phyloP scores from a whole-genome alignment of 179 eudicot species.

The Beta macrorhiza region DNA sequence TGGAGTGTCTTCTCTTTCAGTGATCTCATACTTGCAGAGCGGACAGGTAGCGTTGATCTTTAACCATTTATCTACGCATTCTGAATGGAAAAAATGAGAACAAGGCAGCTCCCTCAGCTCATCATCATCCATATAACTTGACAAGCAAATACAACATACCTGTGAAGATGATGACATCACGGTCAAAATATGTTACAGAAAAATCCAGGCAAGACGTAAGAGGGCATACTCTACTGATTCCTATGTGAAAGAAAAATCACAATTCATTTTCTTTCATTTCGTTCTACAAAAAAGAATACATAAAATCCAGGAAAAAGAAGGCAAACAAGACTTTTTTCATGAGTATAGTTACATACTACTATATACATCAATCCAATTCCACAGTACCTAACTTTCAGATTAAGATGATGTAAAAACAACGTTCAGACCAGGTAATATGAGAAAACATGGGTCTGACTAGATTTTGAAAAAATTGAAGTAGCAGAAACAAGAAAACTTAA shows the following conservation, averaged over 20 bases:
- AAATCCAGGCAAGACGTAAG: too few relatives aligned
- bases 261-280: too few relatives aligned
- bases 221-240: too few relatives aligned
- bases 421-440: background rate
- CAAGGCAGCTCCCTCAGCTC: slow-evolving; percentile 80
- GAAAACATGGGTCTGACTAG: background rate
- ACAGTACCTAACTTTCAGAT: background rate
- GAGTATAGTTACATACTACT: background rate
- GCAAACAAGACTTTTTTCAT: background rate
- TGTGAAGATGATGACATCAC: slow-evolving; percentile 25
- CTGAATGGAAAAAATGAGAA: slow-evolving; percentile 70
- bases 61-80: slow-evolving; percentile 82
- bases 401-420: background rate
- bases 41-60: slow-evolving; percentile 81
- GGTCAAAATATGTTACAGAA: background rate
- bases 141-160: slow-evolving; percentile 81
- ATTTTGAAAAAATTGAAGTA: background rate
- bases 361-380: background rate
- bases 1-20: slow-evolving; percentile 30
- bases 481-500: background rate
- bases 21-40: slow-evolving; percentile 63
- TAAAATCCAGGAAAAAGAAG: background rate
- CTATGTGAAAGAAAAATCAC: too few relatives aligned
- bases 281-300: too few relatives aligned
- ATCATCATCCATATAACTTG: slow-evolving; percentile 56